Percentiles rank a stretch among this genome's conserved stretches.
Evolutionary conservation across 2,329 filamentous ascomycete genomes (phyloP).

Genomic region (Aspergillus caelatus): DNA sequence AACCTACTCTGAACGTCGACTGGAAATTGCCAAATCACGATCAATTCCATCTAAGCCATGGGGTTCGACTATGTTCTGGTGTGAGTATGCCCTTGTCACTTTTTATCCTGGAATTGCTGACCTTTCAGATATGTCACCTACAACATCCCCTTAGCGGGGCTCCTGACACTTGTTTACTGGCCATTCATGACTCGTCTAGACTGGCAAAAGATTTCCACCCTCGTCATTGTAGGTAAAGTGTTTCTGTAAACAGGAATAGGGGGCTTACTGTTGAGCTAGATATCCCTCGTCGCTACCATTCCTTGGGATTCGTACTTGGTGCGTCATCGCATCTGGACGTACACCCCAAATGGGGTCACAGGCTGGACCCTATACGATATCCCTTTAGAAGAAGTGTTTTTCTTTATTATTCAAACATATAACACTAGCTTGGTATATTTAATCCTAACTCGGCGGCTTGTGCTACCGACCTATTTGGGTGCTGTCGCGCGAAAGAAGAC

Average conservation of each 20-base stretch:
- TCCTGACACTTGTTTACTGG: slow-evolving; percentile 61
- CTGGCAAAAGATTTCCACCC: slow-evolving; percentile 62
- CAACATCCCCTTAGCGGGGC: slow-evolving; percentile 65
- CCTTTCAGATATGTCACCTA: slow-evolving; percentile 63
- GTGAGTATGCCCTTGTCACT: background rate
- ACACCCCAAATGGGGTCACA: slow-evolving; percentile 65
- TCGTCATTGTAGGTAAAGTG: slow-evolving; percentile 51
- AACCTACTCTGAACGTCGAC: background rate
- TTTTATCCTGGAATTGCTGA: background rate
- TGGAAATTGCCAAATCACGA: background rate
- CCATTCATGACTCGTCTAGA: slow-evolving; percentile 66
- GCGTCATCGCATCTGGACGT: slow-evolving; percentile 69
- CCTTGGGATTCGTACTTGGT: slow-evolving; percentile 80
- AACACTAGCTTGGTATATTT: slow-evolving; percentile 65
- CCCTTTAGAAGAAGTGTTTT: slow-evolving; percentile 73
- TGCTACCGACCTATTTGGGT: slow-evolving; percentile 58
- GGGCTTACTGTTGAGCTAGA: slow-evolving; percentile 30
- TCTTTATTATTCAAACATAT: slow-evolving; percentile 77
- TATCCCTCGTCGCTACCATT: slow-evolving; percentile 69
- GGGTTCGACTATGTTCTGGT: slow-evolving; percentile 11
- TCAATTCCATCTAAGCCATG: background rate
- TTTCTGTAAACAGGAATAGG: background rate
- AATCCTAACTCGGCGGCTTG: slow-evolving; percentile 64
- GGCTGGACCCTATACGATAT: slow-evolving; percentile 67
- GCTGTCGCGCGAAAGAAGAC: slow-evolving; percentile 31